These are phyloP conservation scores for Talaromyces rugulosus DNA, from an alignment of 2,329 filamentous ascomycete species.

Conservation along the genomic window DNA sequence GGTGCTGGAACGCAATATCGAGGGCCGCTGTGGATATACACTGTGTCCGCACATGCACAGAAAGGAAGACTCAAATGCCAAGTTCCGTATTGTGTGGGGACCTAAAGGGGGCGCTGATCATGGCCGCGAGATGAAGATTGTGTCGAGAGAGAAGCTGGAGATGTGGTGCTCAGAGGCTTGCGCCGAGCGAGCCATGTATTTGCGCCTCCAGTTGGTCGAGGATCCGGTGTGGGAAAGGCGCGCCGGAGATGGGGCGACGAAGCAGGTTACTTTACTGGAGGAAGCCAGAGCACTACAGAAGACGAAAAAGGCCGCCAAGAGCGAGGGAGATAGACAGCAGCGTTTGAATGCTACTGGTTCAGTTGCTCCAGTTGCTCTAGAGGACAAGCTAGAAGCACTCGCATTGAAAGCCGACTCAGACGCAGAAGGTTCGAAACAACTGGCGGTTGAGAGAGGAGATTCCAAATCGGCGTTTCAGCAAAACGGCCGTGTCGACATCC, in stretches of 20 bases:
- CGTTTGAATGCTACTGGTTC: conserved; percentile 15
- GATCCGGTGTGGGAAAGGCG: conserved; percentile 80
- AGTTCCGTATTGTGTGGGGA: conserved; percentile 64
- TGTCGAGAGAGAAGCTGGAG: conserved; percentile 68
- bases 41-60: conserved; percentile 67
- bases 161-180: conserved; percentile 84
- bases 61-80: conserved; percentile 53
- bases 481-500: conserved; percentile 28
- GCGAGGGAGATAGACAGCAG: conserved; percentile 13
- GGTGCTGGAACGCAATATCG: conserved; percentile 82
- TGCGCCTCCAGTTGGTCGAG: conserved; percentile 83
- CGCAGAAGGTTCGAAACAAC: conserved; percentile 20
- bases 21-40: conserved; percentile 75
- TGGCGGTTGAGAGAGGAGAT: conserved; percentile 35
- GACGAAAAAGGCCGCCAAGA: conserved; percentile 17
- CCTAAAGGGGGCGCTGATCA: conserved; percentile 44
- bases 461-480: conserved; percentile 19
- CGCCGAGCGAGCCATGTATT: conserved; percentile 72
- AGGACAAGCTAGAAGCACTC: conserved; percentile 22
- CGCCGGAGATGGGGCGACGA: conserved; percentile 43
- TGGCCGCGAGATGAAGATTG: conserved; percentile 56
- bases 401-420: conserved; percentile 21
- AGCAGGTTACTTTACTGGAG: conserved; percentile 60
- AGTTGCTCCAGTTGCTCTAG: conserved; percentile 1
- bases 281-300: conserved; percentile 46